These are phyloP conservation scores for Ceratocystis albifundus DNA, from an alignment of 2,329 filamentous ascomycete genomes.

Conservation along the genomic window DNA sequence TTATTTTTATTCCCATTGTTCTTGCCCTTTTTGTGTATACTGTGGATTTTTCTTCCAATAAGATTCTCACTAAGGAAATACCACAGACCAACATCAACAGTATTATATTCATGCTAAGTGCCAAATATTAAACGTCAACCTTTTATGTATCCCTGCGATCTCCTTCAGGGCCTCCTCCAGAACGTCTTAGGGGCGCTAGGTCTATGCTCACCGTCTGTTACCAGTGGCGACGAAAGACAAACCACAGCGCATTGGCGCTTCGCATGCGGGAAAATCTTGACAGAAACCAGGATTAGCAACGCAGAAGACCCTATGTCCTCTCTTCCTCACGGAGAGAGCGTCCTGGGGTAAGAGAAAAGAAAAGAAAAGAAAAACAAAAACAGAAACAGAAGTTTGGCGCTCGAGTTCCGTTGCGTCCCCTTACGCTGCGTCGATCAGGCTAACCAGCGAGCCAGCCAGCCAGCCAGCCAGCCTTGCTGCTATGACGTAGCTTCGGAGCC, in stretches of 20 bases:
- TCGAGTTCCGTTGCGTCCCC: not conserved
- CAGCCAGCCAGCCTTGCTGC: not conserved
- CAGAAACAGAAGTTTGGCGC: too few species aligned
- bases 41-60: not conserved
- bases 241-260: not conserved
- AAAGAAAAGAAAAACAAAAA: too few species aligned
- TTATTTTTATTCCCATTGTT: too few species aligned
- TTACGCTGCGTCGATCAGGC: not conserved
- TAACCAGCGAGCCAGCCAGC: too few species aligned
- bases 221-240: not conserved
- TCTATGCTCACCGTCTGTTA: conserved; percentile 6
- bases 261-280: too few species aligned
- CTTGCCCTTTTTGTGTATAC: not conserved
- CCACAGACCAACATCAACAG: not conserved
- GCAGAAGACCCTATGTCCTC: not conserved
- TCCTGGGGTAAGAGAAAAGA: not conserved
- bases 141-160: not conserved
- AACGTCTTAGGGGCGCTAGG: not conserved
- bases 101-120: conserved; percentile 1
- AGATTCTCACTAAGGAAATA: not conserved
- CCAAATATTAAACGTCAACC: not conserved
- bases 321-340: not conserved
- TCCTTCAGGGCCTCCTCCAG: not conserved
- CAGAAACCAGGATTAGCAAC: not conserved
- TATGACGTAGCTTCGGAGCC: not conserved